A percentile compares a stretch with the other conserved stretches of the same genome.
Conservation (phyloP, 345 rosid species). For the Cardamine occulta region DNA sequence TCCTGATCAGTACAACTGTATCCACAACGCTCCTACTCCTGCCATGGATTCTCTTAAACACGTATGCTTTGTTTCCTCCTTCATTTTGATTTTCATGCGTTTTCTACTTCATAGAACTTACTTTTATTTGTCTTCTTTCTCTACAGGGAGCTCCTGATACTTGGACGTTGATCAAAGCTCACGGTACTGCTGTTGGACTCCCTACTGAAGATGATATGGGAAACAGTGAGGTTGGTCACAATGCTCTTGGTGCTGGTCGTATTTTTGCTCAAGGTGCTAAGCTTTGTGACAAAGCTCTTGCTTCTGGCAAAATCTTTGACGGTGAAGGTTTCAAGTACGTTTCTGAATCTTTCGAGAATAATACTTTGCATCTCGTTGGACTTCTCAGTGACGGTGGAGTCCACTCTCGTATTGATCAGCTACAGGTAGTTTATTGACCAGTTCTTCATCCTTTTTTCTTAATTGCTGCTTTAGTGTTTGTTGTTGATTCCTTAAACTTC, state of each 20-base stretch:
- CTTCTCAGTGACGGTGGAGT: conserved; percentile 96
- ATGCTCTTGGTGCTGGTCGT: conserved; percentile 98
- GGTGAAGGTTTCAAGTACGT: conserved; percentile 90
- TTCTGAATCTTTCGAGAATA: conserved; percentile 9
- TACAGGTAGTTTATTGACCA: conserved; percentile 50
- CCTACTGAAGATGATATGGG: conserved; percentile 99
- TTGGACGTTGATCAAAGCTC: conserved; percentile 93
- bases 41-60: conserved; percentile 89
- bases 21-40: conserved; percentile 88
- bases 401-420: conserved; percentile 92
- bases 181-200: conserved; percentile 91
- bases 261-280: conserved; percentile 46
- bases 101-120: background rate
- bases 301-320: conserved; percentile 78
- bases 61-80: conserved; percentile 39
- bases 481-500: background rate
- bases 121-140: background rate
- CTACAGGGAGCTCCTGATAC: conserved; percentile 68
- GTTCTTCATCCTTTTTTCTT: too few species aligned
- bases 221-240: conserved; percentile 98
- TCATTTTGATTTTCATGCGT: background rate
- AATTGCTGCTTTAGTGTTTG: conserved; percentile 5
- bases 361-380: conserved; percentile 87
- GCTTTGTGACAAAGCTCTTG: conserved; percentile 93
- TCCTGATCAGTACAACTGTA: conserved; percentile 83